A percentile compares a stretch with the other conserved stretches of the same genome.
Conservation (phyloP, 768 basidiomycete species). For the Kwoniella heveanensis region DNA sequence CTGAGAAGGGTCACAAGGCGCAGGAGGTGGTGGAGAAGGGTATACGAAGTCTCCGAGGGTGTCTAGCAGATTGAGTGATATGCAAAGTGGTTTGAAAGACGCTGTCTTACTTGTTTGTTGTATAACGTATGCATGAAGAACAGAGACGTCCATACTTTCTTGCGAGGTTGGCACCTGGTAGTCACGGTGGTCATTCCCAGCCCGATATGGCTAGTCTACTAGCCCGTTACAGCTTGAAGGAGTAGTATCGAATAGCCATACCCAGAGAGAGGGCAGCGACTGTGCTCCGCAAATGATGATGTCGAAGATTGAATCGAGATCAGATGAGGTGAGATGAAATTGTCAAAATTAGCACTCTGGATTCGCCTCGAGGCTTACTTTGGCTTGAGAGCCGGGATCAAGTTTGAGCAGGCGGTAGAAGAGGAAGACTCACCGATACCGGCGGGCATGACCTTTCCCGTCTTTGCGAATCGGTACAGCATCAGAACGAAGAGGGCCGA, state of each 20-base stretch:
- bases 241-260: conserved; percentile 25
- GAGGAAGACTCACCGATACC: conserved; percentile 18
- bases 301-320: too few relatives aligned
- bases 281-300: background rate
- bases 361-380: too few relatives aligned
- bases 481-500: conserved; percentile 10
- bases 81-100: too few relatives aligned
- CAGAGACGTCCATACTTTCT: too few relatives aligned
- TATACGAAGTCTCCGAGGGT: conserved; percentile 25
- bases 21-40: conserved; percentile 52
- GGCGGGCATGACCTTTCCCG: conserved; percentile 31
- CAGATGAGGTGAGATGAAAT: background rate
- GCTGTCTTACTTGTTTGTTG: too few relatives aligned
- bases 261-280: conserved; percentile 15
- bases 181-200: too few relatives aligned
- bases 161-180: too few relatives aligned
- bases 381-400: too few relatives aligned
- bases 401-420: background rate
- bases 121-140: background rate
- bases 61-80: conserved; percentile 10
- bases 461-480: conserved; percentile 17
- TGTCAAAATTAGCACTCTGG: too few relatives aligned
- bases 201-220: too few relatives aligned
- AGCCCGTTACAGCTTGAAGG: conserved; percentile 5
- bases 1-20: conserved; percentile 40